Base-by-base conservation (phyloP, 305 asterid species). In the Fraxinus platypoda region DNA sequence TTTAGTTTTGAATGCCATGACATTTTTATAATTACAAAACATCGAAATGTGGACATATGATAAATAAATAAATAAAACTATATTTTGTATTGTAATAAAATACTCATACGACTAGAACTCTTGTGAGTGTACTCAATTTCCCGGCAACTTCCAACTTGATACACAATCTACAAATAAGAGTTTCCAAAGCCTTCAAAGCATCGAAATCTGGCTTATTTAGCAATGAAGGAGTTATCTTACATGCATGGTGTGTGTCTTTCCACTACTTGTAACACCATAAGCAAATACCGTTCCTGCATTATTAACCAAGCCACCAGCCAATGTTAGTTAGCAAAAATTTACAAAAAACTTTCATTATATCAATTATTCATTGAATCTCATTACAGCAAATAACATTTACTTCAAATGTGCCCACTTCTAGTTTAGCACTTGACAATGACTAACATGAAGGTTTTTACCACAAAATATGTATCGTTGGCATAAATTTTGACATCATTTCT, bases 241-340 rank as follows among this genome's bases (percentile, higher is more conserved):
- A 88, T 97, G 99, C 99, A 97, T 97, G 66, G 98, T 97, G 87
- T 97, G 99, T 23, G 99, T 97, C 93, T 97, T 97, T 86, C 99
- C 99, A 89, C 99, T 97, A 85, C 98, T 97, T 71, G 99, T 97
- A 83, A 95, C 99, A 87, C 99, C 99, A 90, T 95, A 97, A 79
- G 98, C 99, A 93, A 97, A 97, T 73, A 97, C 98, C 75, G 99
- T 97, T 83, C 98, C 99, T 97, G 93, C 90, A 91, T 74, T 46
- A 85, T 77, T 78, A 81, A 86, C 83, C 70, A 76, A 46, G 66
- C 59, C 74, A 57, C 62, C 79, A 66, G 66, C 66, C 74, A 43
- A 57, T 8, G 79, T 83, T 73, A 87, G 76, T 78, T 46, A 41
- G 62, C 83, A 81, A 76, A 76, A 78, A 43, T n/a, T 54, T 12